Percentiles rank a stretch among this genome's conserved stretches.
These are phyloP conservation scores for Russula griseocarnosa DNA, from an alignment of 768 basidiomycete species.

Conservation along the genomic window DNA sequence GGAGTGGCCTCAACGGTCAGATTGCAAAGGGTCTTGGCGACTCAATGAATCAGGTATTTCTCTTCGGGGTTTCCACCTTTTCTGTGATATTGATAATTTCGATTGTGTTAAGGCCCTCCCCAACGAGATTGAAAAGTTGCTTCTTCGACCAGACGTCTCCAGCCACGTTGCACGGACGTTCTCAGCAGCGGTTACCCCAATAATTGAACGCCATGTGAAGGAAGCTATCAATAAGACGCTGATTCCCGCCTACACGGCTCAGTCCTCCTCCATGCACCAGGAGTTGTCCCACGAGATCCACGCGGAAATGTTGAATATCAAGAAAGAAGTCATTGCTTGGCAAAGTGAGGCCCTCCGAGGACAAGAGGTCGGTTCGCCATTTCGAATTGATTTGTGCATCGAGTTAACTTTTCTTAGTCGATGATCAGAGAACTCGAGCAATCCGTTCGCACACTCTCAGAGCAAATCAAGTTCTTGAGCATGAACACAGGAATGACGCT, in stretches of 20 bases:
- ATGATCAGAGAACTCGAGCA: conserved; percentile 79
- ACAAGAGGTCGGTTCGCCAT: conserved; percentile 59
- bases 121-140: conserved; percentile 70
- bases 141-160: conserved; percentile 72
- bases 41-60: conserved; percentile 61
- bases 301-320: conserved; percentile 68
- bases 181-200: conserved; percentile 64
- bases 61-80: neutral
- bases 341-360: conserved; percentile 72
- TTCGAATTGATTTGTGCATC: conserved; percentile 17
- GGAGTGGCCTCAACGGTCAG: conserved; percentile 71
- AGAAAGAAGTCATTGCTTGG: conserved; percentile 77
- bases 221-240: conserved; percentile 70
- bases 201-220: conserved; percentile 79
- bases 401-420: conserved; percentile 41
- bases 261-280: conserved; percentile 73
- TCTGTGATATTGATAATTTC: conserved; percentile 13
- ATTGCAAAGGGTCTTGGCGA: conserved; percentile 70
- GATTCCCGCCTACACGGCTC: conserved; percentile 70
- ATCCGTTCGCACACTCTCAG: conserved; percentile 65
- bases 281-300: conserved; percentile 73
- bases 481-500: conserved; percentile 41
- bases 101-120: conserved; percentile 51
- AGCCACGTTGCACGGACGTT: conserved; percentile 73
- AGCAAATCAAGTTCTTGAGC: conserved; percentile 77